phyloP scores from a whole-genome alignment of 2,329 filamentous ascomycete species.

The Fusarium sp. region DNA sequence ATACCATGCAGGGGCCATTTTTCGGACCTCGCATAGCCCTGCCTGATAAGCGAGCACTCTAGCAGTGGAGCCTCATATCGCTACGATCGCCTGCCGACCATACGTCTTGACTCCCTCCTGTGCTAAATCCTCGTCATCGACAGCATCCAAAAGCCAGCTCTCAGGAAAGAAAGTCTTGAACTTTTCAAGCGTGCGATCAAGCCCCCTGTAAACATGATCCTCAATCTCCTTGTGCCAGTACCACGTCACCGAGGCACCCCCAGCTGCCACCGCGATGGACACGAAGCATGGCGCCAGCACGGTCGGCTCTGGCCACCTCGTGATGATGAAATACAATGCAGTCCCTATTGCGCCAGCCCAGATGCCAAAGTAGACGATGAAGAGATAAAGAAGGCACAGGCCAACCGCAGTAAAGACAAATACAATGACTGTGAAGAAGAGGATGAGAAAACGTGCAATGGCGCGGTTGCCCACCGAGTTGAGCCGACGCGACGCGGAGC shows the following conservation, averaged over 20 bases:
- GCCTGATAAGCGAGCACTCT: not conserved
- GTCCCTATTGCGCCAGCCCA: slow-evolving; percentile 32
- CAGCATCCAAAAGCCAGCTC: slow-evolving; percentile 15
- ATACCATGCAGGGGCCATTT: not conserved
- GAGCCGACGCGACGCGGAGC: slow-evolving; percentile 37
- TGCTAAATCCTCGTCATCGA: slow-evolving; percentile 30
- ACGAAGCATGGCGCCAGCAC: slow-evolving; percentile 44
- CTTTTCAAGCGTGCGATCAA: not conserved
- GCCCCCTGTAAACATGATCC: not conserved
- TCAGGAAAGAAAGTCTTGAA: slow-evolving; percentile 1
- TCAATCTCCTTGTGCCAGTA: slow-evolving; percentile 23
- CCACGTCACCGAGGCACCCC: slow-evolving; percentile 16
- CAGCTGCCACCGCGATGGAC: slow-evolving; percentile 15
- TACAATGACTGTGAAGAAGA: not conserved
- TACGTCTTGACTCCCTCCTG: slow-evolving; percentile 22
- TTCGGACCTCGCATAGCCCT: not conserved
- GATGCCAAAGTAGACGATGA: slow-evolving; percentile 27
- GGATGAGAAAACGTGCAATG: slow-evolving; percentile 34
- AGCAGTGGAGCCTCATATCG: not conserved
- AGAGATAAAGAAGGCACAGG: not conserved
- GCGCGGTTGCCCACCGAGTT: slow-evolving; percentile 45
- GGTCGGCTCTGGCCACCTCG: slow-evolving; percentile 41
- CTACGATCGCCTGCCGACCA: not conserved
- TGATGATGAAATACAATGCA: slow-evolving; percentile 45
- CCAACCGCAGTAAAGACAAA: not conserved